A percentile compares a stretch with the other conserved stretches of the same genome.
phyloP scores from a whole-genome alignment of 2,329 filamentous ascomycete species.

The Claviceps sp. region DNA sequence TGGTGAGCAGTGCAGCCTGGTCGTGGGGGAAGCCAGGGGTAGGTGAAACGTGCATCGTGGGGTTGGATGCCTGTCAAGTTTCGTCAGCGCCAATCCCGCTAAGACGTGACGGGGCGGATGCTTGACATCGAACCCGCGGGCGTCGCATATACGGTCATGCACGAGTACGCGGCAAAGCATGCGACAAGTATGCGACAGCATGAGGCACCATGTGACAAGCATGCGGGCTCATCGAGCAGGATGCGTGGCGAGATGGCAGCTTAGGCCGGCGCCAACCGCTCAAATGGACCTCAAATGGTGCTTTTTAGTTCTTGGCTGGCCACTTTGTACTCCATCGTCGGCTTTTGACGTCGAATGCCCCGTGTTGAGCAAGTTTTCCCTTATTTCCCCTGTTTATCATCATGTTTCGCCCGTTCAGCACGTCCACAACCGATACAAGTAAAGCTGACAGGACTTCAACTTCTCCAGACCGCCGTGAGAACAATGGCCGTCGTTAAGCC shows the following conservation, averaged over 20 bases:
- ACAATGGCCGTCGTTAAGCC: conserved; percentile 61
- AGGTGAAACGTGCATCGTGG: background rate
- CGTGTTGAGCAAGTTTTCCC: background rate
- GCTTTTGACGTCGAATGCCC: no score
- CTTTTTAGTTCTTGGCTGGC: background rate
- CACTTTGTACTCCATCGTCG: no score
- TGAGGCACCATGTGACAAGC: background rate
- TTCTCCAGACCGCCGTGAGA: conserved; percentile 47
- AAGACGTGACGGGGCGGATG: background rate
- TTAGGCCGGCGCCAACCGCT: conserved; percentile 2
- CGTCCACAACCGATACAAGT: background rate
- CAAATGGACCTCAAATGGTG: background rate
- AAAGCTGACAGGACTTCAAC: background rate
- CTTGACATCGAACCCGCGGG: background rate
- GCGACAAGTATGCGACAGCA: background rate
- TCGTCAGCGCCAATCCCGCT: background rate
- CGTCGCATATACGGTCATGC: conserved; percentile 5
- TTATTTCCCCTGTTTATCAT: background rate
- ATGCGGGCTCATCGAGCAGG: no score
- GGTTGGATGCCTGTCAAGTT: background rate
- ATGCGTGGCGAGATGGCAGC: background rate
- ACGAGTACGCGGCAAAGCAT: background rate
- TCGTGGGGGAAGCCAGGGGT: background rate
- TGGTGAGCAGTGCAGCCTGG: background rate
- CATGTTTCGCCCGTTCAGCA: background rate